Evolutionary conservation across 2,329 filamentous ascomycete genomes (phyloP).

Genomic region (Neoascochyta sp.): DNA sequence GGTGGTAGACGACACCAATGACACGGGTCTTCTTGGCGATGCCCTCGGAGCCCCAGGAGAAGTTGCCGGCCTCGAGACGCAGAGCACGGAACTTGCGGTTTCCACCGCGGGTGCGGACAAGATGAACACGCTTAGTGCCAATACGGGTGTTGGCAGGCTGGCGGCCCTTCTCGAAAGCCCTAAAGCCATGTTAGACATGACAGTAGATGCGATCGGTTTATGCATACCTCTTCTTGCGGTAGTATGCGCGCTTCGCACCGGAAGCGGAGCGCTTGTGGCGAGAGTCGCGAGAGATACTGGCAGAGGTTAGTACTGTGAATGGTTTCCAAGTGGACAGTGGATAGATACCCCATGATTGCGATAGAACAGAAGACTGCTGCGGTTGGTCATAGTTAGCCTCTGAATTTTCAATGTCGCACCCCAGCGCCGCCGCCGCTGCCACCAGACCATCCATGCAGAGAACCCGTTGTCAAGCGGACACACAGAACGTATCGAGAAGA

Average conservation of each 20-base stretch:
- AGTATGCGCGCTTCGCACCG: constrained; percentile 77
- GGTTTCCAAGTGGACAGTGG: constrained; percentile 4
- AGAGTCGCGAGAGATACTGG: constrained; percentile 97
- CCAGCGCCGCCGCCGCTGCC: constrained; percentile 13
- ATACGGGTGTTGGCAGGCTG: constrained; percentile 99
- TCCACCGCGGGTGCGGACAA: constrained; percentile 93
- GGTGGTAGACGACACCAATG: constrained; percentile 97
- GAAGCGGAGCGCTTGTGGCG: constrained; percentile 99
- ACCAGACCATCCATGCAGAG: constrained; percentile 4
- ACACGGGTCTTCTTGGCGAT: constrained; percentile 98
- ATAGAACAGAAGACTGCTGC: constrained; percentile 45
- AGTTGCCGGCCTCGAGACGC: constrained; percentile 98
- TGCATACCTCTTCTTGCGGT: constrained; percentile 58
- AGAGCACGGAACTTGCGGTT: constrained; percentile 99
- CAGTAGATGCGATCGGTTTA: constrained; percentile 62
- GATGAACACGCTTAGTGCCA: constrained; percentile 91
- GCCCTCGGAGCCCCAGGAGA: constrained; percentile 98
- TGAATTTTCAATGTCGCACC: constrained; percentile 8
- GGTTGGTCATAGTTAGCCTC: constrained; percentile 30
- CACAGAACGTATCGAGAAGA: constrained; percentile 15
- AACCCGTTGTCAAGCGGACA: constrained; percentile 4
- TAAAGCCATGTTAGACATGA: constrained; percentile 65
- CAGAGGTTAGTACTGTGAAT: constrained; percentile 34
- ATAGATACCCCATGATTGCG: constrained; percentile 53
- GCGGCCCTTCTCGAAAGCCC: constrained; percentile 99